Percentiles rank a stretch among this genome's conserved stretches.
Evolutionary conservation across 2,329 filamentous ascomycete genomes (phyloP).

Genomic region (Lachnellula willkommii): DNA sequence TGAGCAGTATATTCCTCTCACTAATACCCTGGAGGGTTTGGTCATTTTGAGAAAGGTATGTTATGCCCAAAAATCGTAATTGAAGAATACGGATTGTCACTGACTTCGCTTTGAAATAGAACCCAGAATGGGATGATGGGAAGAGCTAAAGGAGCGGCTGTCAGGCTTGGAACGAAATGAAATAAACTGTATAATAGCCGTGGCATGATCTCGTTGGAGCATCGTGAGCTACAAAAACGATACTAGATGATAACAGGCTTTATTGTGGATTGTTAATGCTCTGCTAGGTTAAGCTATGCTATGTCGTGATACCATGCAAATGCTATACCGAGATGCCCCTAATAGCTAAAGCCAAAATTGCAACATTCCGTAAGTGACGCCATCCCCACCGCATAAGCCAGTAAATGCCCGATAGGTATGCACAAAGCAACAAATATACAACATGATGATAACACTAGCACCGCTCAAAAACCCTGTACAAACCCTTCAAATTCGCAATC

Average conservation of each 20-base stretch:
- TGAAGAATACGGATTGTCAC: not conserved
- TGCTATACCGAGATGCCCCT: not conserved
- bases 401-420: constrained; percentile 1
- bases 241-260: constrained; percentile 22
- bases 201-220: constrained; percentile 20
- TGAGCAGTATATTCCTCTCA: constrained; percentile 91
- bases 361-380: not conserved
- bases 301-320: not conserved
- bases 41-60: constrained; percentile 95
- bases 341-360: not conserved
- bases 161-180: constrained; percentile 16
- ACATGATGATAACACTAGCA: constrained; percentile 50
- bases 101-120: constrained; percentile 34
- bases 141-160: constrained; percentile 33
- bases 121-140: constrained; percentile 49
- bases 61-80: not conserved
- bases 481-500: constrained; percentile 82
- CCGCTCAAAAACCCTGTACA: constrained; percentile 92
- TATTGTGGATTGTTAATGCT: constrained; percentile 1
- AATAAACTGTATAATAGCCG: constrained; percentile 33
- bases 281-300: not conserved
- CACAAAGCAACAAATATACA: not conserved
- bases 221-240: constrained; percentile 23
- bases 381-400: not conserved
- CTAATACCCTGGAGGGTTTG: constrained; percentile 84